phyloP scores from a whole-genome alignment of 1,139 yeast species.

The Hemisphaericaspora subhashii region DNA sequence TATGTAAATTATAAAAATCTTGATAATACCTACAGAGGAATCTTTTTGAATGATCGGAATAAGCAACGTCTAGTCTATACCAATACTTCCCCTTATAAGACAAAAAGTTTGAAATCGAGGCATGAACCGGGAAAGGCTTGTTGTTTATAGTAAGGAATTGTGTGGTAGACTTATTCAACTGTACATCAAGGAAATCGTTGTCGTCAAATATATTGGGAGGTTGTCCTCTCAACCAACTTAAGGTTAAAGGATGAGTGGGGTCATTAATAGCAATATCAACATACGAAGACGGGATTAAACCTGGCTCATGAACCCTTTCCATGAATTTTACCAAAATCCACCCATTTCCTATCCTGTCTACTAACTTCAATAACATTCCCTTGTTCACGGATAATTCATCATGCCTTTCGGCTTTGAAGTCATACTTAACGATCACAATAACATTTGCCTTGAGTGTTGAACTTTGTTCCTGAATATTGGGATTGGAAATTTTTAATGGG shows the following conservation, averaged over 20 bases:
- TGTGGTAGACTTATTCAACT: conserved; percentile 13
- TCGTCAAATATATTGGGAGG: conserved; percentile 10
- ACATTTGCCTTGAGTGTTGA: neutral
- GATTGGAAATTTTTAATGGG: neutral
- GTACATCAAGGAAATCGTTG: conserved; percentile 16
- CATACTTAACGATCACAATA: conserved; percentile 30
- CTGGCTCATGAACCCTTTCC: conserved; percentile 26
- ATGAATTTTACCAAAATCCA: conserved; percentile 37
- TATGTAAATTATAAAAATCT: conserved; percentile 37
- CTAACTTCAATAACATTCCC: conserved; percentile 32
- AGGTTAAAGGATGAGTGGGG: conserved; percentile 27
- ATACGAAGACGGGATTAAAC: conserved; percentile 37
- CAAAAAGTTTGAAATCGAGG: conserved; percentile 36
- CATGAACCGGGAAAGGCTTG: conserved; percentile 30
- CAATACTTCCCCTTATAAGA: conserved; percentile 37
- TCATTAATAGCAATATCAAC: conserved; percentile 41
- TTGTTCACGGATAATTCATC: conserved; percentile 28
- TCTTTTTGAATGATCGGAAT: conserved; percentile 30
- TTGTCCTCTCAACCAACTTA: conserved; percentile 24
- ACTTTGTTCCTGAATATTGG: neutral
- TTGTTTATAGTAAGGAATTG: conserved; percentile 33
- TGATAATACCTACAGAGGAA: conserved; percentile 39
- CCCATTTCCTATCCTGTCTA: conserved; percentile 37
- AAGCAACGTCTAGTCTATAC: conserved; percentile 43
- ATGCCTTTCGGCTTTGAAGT: conserved; percentile 28